Conservation (phyloP, 768 basidiomycete species). For the Gloeopeniophorella convolvens region DNA sequence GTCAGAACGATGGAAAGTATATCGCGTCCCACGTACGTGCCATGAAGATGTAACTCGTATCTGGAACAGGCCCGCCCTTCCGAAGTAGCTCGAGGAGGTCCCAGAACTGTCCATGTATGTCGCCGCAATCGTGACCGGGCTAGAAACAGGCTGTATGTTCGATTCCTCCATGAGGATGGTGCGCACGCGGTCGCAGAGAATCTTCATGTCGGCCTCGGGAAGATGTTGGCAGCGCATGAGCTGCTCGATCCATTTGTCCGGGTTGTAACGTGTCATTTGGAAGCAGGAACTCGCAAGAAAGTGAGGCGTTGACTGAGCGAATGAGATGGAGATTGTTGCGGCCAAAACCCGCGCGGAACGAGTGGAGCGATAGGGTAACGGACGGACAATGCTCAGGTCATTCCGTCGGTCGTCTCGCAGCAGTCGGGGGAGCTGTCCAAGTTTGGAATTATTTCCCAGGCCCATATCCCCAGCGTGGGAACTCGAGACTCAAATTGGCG, state of each 20-base stretch:
- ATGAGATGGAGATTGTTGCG: no score
- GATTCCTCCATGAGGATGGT: constrained; percentile 91
- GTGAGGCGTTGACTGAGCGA: no score
- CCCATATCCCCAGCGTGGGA: no score
- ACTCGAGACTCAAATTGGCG: no score
- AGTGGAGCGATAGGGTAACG: no score
- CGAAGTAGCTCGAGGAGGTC: constrained; percentile 86
- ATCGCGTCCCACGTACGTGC: constrained; percentile 47
- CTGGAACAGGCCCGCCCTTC: constrained; percentile 80
- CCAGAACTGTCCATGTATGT: constrained; percentile 98
- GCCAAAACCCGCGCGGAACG: no score
- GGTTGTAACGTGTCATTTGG: constrained; percentile 28
- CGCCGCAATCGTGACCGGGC: constrained; percentile 94
- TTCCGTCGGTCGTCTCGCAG: no score
- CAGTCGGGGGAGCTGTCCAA: no score
- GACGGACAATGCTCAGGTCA: no score
- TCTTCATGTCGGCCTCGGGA: constrained; percentile 87
- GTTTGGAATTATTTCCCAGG: no score
- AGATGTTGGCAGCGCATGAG: constrained; percentile 84
- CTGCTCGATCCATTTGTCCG: constrained; percentile 84
- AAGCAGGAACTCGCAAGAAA: not conserved
- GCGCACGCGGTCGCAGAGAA: constrained; percentile 85
- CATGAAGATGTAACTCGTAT: constrained; percentile 95
- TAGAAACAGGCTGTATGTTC: constrained; percentile 94
- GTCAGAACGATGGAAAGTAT: constrained; percentile 19